phyloP scores from a whole-genome alignment of 2,329 filamentous ascomycete species.

The Chrysoporthe austroafricana region DNA sequence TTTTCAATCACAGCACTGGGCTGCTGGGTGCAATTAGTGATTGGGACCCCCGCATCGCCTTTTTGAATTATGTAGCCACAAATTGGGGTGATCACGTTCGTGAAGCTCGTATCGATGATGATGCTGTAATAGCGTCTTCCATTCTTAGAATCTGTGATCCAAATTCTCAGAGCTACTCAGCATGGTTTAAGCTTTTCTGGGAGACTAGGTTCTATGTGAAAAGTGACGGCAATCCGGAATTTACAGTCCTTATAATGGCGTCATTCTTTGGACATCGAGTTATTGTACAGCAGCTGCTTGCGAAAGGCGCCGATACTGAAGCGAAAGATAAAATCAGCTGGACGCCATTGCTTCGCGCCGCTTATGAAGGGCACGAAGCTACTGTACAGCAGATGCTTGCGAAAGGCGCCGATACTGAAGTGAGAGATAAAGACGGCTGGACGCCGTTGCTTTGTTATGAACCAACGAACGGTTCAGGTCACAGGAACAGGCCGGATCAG shows the following conservation, averaged over 20 bases:
- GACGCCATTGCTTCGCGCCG: neutral
- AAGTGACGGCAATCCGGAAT: neutral
- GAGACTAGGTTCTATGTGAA: too few species aligned
- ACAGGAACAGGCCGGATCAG: too few species aligned
- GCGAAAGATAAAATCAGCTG: too few species aligned
- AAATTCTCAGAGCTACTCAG: neutral
- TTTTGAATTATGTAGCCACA: neutral
- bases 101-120: slow-evolving; percentile 13
- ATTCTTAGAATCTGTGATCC: neutral
- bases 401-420: neutral
- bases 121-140: neutral
- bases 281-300: neutral
- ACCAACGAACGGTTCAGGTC: too few species aligned
- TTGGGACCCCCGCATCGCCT: neutral
- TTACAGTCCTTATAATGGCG: neutral
- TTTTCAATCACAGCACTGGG: neutral
- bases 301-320: neutral
- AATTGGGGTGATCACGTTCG: slow-evolving; percentile 1
- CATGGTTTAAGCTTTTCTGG: neutral
- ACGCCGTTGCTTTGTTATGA: too few species aligned
- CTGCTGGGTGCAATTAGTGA: neutral
- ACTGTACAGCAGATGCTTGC: neutral
- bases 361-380: neutral
- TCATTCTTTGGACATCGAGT: neutral
- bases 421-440: neutral